A percentile compares a stretch with the other conserved stretches of the same genome.
Evolutionary conservation across 2,329 filamentous ascomycete species (phyloP).

Genomic region (Fusarium falciforme): DNA sequence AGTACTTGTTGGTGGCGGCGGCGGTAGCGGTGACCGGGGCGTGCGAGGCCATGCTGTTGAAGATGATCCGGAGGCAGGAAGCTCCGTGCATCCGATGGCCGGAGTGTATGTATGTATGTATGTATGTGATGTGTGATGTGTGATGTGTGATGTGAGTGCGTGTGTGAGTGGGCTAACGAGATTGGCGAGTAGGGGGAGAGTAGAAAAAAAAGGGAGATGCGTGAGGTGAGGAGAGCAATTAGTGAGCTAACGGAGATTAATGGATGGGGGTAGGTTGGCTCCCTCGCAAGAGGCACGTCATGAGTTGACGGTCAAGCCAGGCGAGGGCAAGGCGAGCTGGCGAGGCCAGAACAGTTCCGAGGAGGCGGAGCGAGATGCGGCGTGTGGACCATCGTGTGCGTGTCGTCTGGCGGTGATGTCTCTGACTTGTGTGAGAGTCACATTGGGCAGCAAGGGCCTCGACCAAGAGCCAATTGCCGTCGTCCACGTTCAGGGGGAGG

Average conservation of each 20-base stretch:
- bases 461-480: slow-evolving; percentile 36
- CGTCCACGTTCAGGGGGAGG: slow-evolving; percentile 37
- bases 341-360: background rate
- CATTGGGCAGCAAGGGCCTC: slow-evolving; percentile 44
- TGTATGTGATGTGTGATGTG: background rate
- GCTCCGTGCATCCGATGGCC: slow-evolving; percentile 37
- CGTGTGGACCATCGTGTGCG: slow-evolving; percentile 1
- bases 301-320: slow-evolving; percentile 6
- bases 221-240: slow-evolving; percentile 9
- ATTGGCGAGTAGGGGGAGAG: slow-evolving; percentile 3
- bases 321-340: background rate
- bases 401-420: slow-evolving; percentile 9
- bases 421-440: slow-evolving; percentile 15
- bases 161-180: slow-evolving; percentile 9
- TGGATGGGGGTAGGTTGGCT: slow-evolving; percentile 36
- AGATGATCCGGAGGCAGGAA: slow-evolving; percentile 38
- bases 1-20: slow-evolving; percentile 48
- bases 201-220: slow-evolving; percentile 7
- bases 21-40: slow-evolving; percentile 27
- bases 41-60: slow-evolving; percentile 38
- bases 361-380: slow-evolving; percentile 12
- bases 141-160: background rate
- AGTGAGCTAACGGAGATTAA: slow-evolving; percentile 37
- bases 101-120: background rate
- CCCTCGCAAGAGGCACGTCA: slow-evolving; percentile 28